Evolutionary conservation across 2,329 filamentous ascomycete genomes (phyloP), one percentile per base, ranked within the genome.

Genomic region (Hypomyces perniciosus): DNA sequence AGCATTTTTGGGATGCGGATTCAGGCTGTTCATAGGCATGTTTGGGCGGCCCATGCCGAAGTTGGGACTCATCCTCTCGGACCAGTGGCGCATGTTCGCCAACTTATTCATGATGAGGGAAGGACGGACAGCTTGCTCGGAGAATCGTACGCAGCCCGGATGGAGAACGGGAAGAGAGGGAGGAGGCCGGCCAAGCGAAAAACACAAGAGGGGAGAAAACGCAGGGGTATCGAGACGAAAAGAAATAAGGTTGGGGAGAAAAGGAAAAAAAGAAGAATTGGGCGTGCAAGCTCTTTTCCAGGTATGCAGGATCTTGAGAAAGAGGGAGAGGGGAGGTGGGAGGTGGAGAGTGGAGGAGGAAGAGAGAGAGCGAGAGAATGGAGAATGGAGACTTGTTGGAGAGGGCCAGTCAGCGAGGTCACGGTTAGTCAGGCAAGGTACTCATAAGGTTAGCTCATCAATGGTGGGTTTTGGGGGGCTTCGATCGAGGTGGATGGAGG

Each of bases 11-110:
- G 77, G 74, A 56, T 83, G 80, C 55, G 78, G 73, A 62, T 78
- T 79, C 65, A 81, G 70, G 57, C 70, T 67, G 59, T 77, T 74
- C 67, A 77, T 73, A 54, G 77, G 74, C 68, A 81, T 77, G 58
- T 78, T 78, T 71, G 71, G 76, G 51, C 76, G 76, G 62, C 80
- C 78, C 77, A 84, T 84, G 68, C 80, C 78, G 62, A 84, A 84
- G 69, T 79, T 83, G 62, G 80, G 81, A 64, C 78, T 82, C 78
- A 84, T 84, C 76, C 81, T 78, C 71, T 84, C 81, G 67, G 80
- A 79, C 82, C 82, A 85, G 74, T 84, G 80, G 76, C 82, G 80
- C 81, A 85, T 84, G 65, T 83, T 84, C 68, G 80, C 79, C 70
- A 85, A 70, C 72, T 85, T 85, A 73, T 85, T 85, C 82, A 85